Base-by-base conservation (phyloP, 805 yeast species). In the Ogataea corticis region DNA sequence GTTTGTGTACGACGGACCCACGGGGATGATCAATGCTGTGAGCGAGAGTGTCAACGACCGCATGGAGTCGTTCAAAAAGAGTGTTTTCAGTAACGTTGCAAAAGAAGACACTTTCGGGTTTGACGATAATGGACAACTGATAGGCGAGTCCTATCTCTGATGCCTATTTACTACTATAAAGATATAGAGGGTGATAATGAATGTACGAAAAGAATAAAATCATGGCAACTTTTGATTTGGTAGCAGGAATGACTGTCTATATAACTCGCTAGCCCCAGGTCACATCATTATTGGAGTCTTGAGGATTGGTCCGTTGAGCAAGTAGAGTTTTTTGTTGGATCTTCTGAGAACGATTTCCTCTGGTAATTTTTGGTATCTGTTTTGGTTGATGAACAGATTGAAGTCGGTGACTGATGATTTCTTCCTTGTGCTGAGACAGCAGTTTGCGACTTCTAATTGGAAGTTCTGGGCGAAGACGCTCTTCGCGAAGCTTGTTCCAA, bases 11-110 rank as follows among this genome's bases (percentile, higher is more conserved):
- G 83, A 82, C 31, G 91, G 91, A 0, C 87, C 90, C 0, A 80
- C 91, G 0, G 90, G 91, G 0, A 68, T 84, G 70, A 66, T 85
- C 16, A 74, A 82, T 17, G 82, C 85, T 15, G 76, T 84, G 4
- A 76, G 83, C 33, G 88, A 82, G 45, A 68, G 48, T 10, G 55
- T 58, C 7, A 60, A 55, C 38, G 63, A 51, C 11, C 51, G 56
- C 7, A 44, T 58, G 31, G 61, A 54, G 32, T 52, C 59, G 13
- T 48, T 61, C 48, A 55, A 48, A 30, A 55, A 61, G 18, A 54
- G 52, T 5, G 37, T 59, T 4, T 55, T 59, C 36, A 45, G 38
- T 3, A 41, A 41, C 11, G 47, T 35, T n/a, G 36, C 31, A 13
- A 33, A 30, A 11, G 43, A 25, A 5, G 44, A 17, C 3, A 14